A percentile compares a stretch with the other conserved stretches of the same genome.
These are phyloP conservation scores for Leucoagaricus sp. DNA, from an alignment of 1,284 basidiomycete genomes.

Conservation along the genomic window DNA sequence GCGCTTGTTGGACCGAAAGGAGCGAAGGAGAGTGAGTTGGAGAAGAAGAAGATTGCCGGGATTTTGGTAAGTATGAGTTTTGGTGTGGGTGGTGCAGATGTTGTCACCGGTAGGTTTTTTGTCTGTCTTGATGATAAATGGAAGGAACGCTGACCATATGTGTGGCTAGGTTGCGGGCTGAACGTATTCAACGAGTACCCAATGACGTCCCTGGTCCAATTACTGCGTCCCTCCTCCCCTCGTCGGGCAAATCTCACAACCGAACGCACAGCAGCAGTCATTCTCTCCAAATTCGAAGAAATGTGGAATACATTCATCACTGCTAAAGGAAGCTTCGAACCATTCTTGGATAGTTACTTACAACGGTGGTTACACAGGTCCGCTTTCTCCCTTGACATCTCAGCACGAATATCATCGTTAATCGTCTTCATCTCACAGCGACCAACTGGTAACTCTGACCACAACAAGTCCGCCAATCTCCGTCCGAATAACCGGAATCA, in stretches of 20 bases:
- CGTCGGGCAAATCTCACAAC: slow-evolving; percentile 51
- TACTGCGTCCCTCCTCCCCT: slow-evolving; percentile 39
- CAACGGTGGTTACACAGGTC: slow-evolving; percentile 89
- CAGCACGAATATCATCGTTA: too few species aligned
- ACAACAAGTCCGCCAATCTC: slow-evolving; percentile 68
- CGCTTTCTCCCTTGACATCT: slow-evolving; percentile 37
- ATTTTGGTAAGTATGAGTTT: slow-evolving; percentile 92
- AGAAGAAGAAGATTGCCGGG: slow-evolving; percentile 82
- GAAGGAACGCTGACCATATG: too few species aligned
- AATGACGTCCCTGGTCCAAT: slow-evolving; percentile 79
- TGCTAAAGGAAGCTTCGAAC: slow-evolving; percentile 67
- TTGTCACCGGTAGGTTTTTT: slow-evolving; percentile 72
- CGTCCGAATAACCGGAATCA: slow-evolving; percentile 87
- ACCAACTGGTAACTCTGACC: slow-evolving; percentile 83
- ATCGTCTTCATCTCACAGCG: slow-evolving; percentile 53
- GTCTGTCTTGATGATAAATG: neutral
- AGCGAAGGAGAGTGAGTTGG: slow-evolving; percentile 41
- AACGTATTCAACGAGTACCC: slow-evolving; percentile 88
- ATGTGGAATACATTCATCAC: slow-evolving; percentile 78
- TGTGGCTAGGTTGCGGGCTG: slow-evolving; percentile 85
- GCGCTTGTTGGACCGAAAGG: slow-evolving; percentile 10
- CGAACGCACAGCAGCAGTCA: slow-evolving; percentile 76
- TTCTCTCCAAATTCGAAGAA: slow-evolving; percentile 78
- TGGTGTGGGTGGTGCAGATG: slow-evolving; percentile 66
- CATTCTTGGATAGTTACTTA: slow-evolving; percentile 81